Evolutionary conservation across 495 filamentous ascomycete species (phyloP).

Genomic region (Trichoderma asperelloides): DNA sequence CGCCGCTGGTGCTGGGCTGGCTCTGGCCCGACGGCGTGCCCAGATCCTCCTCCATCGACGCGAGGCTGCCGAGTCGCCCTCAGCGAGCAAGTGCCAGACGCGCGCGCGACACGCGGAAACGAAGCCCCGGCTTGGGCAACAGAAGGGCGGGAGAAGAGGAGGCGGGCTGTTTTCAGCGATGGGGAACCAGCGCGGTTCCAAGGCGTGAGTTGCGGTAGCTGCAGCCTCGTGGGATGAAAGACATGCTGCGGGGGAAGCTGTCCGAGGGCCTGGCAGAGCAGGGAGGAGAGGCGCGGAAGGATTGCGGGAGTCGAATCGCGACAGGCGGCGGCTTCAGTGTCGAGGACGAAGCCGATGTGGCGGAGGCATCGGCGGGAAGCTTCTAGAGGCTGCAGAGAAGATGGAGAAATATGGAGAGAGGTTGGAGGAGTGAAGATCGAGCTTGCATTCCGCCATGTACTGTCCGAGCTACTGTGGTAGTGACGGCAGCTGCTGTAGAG

Average conservation of each 20-base stretch:
- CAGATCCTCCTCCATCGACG: constrained; percentile 22
- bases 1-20: not conserved
- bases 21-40: not conserved
- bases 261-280: not conserved
- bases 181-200: not conserved
- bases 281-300: not conserved
- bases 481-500: not conserved
- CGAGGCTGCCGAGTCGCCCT: constrained; percentile 10
- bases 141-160: not conserved
- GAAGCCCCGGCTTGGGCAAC: not conserved
- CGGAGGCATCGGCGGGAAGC: too few relatives aligned
- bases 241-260: constrained; percentile 3
- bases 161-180: not conserved
- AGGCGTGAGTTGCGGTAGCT: not conserved
- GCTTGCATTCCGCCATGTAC: too few relatives aligned
- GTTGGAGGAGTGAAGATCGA: too few relatives aligned
- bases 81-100: not conserved
- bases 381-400: too few relatives aligned
- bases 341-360: not conserved
- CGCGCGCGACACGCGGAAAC: not conserved
- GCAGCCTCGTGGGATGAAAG: constrained; percentile 3
- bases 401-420: too few relatives aligned
- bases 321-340: not conserved
- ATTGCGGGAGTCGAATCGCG: too few relatives aligned
- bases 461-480: not conserved